These are phyloP conservation scores for Phialophora expanda DNA, from an alignment of 2,329 filamentous ascomycete genomes.

Conservation along the genomic window DNA sequence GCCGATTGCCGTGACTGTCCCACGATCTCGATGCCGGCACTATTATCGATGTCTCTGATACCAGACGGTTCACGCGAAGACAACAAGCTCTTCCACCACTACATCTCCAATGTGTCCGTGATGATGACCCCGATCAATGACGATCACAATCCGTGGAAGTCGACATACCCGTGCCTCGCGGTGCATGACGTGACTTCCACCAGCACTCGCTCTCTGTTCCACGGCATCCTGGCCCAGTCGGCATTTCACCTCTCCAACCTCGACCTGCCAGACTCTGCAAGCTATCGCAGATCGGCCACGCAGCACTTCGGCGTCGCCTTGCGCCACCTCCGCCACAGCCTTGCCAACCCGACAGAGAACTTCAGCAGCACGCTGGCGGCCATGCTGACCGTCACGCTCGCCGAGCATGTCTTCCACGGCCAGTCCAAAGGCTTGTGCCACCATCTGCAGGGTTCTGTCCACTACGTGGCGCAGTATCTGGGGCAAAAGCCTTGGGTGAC, in stretches of 20 bases:
- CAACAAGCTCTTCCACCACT: slow-evolving; percentile 23
- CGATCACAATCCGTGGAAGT: slow-evolving; percentile 27
- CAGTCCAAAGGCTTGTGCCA: slow-evolving; percentile 16
- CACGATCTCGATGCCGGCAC: slow-evolving; percentile 11
- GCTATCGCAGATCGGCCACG: slow-evolving; percentile 8
- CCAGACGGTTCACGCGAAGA: slow-evolving; percentile 12
- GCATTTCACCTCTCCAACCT: slow-evolving; percentile 24
- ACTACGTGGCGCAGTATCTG: slow-evolving; percentile 21
- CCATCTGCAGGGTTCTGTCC: slow-evolving; percentile 19
- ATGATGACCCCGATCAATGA: slow-evolving; percentile 24
- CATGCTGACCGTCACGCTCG: slow-evolving; percentile 23
- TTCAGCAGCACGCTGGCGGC: slow-evolving; percentile 22
- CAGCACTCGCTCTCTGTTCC: slow-evolving; percentile 13
- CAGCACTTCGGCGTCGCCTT: slow-evolving; percentile 22
- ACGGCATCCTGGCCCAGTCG: slow-evolving; percentile 26
- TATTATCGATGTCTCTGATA: slow-evolving; percentile 6
- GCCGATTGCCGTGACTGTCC: no score
- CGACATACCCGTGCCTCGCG: slow-evolving; percentile 25
- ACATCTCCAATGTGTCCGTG: slow-evolving; percentile 10
- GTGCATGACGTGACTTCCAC: slow-evolving; percentile 11
- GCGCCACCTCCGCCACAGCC: slow-evolving; percentile 18
- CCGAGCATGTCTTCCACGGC: slow-evolving; percentile 28
- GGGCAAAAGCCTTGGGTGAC: slow-evolving; percentile 23
- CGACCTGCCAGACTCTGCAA: slow-evolving; percentile 8
- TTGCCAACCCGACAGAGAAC: slow-evolving; percentile 11